phyloP scores from a whole-genome alignment of 257 asterid genomes.

The Jacaranda copaia region DNA sequence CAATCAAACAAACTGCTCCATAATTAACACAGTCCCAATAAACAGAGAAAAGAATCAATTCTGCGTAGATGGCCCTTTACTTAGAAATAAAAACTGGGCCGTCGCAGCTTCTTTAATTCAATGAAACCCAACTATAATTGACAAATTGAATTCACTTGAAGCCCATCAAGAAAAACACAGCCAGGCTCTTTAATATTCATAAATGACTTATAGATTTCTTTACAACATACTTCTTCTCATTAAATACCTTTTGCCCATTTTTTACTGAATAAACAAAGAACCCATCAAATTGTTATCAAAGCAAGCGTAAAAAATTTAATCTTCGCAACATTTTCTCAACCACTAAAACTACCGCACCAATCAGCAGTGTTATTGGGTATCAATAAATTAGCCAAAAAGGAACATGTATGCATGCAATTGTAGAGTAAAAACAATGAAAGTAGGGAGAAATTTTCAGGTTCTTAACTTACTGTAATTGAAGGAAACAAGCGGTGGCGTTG shows the following conservation, averaged over 20 bases:
- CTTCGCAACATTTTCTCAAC: slow-evolving; percentile 36
- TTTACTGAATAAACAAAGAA: slow-evolving; percentile 22
- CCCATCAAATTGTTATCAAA: slow-evolving; percentile 9
- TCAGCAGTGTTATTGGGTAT: slow-evolving; percentile 17
- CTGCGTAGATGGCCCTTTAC: slow-evolving; percentile 12
- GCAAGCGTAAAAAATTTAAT: slow-evolving; percentile 24
- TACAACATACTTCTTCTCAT: slow-evolving; percentile 24
- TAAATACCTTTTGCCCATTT: slow-evolving; percentile 35
- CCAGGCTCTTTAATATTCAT: slow-evolving; percentile 37
- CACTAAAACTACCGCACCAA: slow-evolving; percentile 41
- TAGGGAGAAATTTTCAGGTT: slow-evolving; percentile 1
- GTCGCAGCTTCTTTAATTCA: slow-evolving; percentile 11
- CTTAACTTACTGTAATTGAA: slow-evolving; percentile 46
- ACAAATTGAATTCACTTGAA: slow-evolving; percentile 44
- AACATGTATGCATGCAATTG: slow-evolving; percentile 1
- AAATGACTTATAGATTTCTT: slow-evolving; percentile 31
- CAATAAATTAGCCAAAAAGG: slow-evolving; percentile 16
- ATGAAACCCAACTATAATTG: slow-evolving; percentile 33
- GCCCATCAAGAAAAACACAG: slow-evolving; percentile 43
- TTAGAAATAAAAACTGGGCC: slow-evolving; percentile 15
- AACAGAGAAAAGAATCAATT: slow-evolving; percentile 26
- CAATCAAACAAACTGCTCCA: not conserved
- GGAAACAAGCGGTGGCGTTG: slow-evolving; percentile 41
- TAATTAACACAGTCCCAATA: slow-evolving; percentile 6
- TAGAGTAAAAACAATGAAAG: not conserved